Base-by-base conservation (phyloP, 1,284 basidiomycete species). In the Papiliotrema terrestris region DNA sequence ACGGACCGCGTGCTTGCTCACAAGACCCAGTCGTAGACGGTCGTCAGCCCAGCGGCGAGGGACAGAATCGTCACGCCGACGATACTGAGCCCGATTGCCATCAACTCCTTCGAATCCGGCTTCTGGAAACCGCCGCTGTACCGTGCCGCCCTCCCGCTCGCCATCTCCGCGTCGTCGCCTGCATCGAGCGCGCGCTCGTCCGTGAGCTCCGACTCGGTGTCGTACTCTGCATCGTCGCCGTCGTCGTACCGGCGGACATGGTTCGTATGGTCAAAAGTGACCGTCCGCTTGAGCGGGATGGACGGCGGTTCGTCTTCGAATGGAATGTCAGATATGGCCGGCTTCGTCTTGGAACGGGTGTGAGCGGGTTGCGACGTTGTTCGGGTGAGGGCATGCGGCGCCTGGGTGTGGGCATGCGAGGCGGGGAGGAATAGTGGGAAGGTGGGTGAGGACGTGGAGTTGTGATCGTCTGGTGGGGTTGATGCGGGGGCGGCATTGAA, bases 1-100 rank as follows among this genome's bases (percentile, higher is more conserved):
- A n/a, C n/a, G n/a, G n/a, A n/a, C n/a, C n/a, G n/a, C 29, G 29
- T 32, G 11, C 11, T 5, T 11, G 39, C 9, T 55, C 49, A 74
- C 25, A 74, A 51, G 0, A 74, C 69, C 71, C 71, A 73, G 51
- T 74, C 67, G 53, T 67, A 74, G 14, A 74, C 62, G 2, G 72
- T 74, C 9, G 72, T 69, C 19, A 71, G 54, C 0, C 65, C 69
- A 13, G 72, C 72, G 11, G 67, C 67, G 1, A 67, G 43, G 2
- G 67, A 59, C 22, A 74, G 42, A 1, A 67, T 37, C 8, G 57
- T 22, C 11, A 74, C 67, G 8, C 56, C 65, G 2, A 38, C 49
- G 5, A 67, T 39, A 47, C 63, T 66, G 2, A 63, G 15, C 14
- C 62, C 23, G n/a, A 73, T 67, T 1, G 49, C 58, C 5, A 65